Base-by-base conservation (phyloP, 139 green algal genomes). In the Deuterostichococcus epilithicus region DNA sequence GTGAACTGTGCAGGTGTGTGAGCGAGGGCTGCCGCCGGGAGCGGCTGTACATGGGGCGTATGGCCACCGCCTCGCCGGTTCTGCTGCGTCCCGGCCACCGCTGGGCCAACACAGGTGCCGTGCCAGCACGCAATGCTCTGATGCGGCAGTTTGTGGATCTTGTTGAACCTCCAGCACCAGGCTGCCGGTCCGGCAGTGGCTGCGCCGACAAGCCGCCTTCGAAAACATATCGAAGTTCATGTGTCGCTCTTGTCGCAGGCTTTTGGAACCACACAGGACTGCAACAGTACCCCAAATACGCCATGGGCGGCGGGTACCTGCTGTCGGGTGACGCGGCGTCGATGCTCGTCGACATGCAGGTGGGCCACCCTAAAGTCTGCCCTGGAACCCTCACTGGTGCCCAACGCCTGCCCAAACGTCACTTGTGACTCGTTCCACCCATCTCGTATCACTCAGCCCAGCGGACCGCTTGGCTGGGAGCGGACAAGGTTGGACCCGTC, bases 281-380 rank as follows among this genome's bases (percentile, higher is more conserved):
- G 35, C 74, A 71, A 23, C 65, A 67, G 30, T 89, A 89, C 47
- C 84, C 84, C 68, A 89, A 83, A 52, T 89, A 89, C 69, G 78
- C 78, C 52, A 87, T 89, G 81, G 84, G 84, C 8, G 84, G 84
- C 6, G 84, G 84, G 20, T 89, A 89, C 23, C 59, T 89, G 3
- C 33, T 89, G 45, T 78, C 72, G 8, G 84, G 81, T 30, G 84
- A 89, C 58, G 82, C 81, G 33, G 73, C 65, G 1, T 70, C 73
- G 34, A 70, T 77, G 68, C 79, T 89, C 35, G 42, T 89, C 26
- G 72, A 85, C 39, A 52, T 85, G 18, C 52, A 63, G 52, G 52
- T 63, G 13, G 10, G 42, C 42, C 8, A n/a, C n/a, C n/a, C n/a
- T n/a, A n/a, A n/a, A n/a, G n/a, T n/a, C n/a, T n/a, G n/a, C n/a